Conservation (phyloP, 2,329 filamentous ascomycete species). For the Malbranchea cinnamomea region DNA sequence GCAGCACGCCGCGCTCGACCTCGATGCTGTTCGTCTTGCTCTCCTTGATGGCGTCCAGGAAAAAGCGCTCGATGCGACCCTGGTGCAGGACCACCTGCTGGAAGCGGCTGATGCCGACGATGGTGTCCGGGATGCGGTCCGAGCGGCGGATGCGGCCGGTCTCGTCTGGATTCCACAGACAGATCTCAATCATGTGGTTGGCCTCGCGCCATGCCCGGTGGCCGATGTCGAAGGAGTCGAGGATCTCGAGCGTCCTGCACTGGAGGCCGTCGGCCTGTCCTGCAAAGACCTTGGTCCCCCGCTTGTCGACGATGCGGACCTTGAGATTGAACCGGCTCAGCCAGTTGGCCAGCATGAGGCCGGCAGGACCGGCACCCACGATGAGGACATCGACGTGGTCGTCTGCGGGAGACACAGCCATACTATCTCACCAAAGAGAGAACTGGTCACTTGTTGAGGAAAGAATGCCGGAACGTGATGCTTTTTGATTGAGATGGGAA, state of each 20-base stretch:
- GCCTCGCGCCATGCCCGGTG: slow-evolving; percentile 39
- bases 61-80: slow-evolving; percentile 54
- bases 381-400: slow-evolving; percentile 27
- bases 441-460: too few species aligned
- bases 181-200: slow-evolving; percentile 62
- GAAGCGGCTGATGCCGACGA: slow-evolving; percentile 4
- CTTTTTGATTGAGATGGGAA: too few species aligned
- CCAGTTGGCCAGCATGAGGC: slow-evolving; percentile 27
- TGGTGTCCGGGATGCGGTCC: slow-evolving; percentile 4
- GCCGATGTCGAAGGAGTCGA: slow-evolving; percentile 29
- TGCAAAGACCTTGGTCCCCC: slow-evolving; percentile 21
- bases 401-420: too few species aligned
- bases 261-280: slow-evolving; percentile 31
- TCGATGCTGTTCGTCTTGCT: slow-evolving; percentile 38
- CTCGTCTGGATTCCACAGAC: slow-evolving; percentile 40
- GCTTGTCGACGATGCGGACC: slow-evolving; percentile 25
- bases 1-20: slow-evolving; percentile 58
- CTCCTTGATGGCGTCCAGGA: slow-evolving; percentile 18
- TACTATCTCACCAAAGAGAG: too few species aligned
- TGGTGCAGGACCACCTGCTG: slow-evolving; percentile 50
- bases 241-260: slow-evolving; percentile 28
- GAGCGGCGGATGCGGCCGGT: not conserved
- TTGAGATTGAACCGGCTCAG: slow-evolving; percentile 28
- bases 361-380: slow-evolving; percentile 32
- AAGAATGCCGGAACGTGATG: too few species aligned